Percentiles rank a stretch among this genome's conserved stretches.
Evolutionary conservation across 306 rosid genomes (phyloP).

Genomic region (Dicorynia guianensis): DNA sequence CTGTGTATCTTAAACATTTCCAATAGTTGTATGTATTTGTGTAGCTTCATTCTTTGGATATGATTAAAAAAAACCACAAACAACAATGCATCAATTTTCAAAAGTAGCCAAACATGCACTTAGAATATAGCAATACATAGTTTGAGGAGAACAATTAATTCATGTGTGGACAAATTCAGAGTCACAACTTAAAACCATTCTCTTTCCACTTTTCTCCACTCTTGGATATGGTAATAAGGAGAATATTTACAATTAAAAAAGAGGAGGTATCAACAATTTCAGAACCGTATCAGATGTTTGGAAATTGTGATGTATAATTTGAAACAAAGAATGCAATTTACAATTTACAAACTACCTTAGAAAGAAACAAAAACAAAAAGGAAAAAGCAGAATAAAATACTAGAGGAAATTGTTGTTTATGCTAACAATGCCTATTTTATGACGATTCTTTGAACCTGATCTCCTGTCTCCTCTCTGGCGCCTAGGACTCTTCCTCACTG

Average conservation of each 20-base stretch:
- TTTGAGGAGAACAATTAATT: not conserved
- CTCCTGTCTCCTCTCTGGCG: slow-evolving; percentile 67
- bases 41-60: no score
- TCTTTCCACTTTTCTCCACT: slow-evolving; percentile 12
- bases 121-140: slow-evolving; percentile 7
- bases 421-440: slow-evolving; percentile 60
- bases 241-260: slow-evolving; percentile 55
- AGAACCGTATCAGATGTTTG: slow-evolving; percentile 49
- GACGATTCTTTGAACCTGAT: slow-evolving; percentile 68
- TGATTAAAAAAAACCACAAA: no score
- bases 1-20: no score
- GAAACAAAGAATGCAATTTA: slow-evolving; percentile 55
- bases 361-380: slow-evolving; percentile 30
- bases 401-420: slow-evolving; percentile 52
- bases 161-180: slow-evolving; percentile 24
- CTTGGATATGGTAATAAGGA: slow-evolving; percentile 31
- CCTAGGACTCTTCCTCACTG: slow-evolving; percentile 56
- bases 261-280: slow-evolving; percentile 59
- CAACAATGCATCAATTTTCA: not conserved
- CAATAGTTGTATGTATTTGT: no score
- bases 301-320: slow-evolving; percentile 54
- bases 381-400: slow-evolving; percentile 21
- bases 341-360: slow-evolving; percentile 45
- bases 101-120: not conserved
- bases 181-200: slow-evolving; percentile 34